Conservation (phyloP, 805 yeast species). For the Kazachstania psychrophila region DNA sequence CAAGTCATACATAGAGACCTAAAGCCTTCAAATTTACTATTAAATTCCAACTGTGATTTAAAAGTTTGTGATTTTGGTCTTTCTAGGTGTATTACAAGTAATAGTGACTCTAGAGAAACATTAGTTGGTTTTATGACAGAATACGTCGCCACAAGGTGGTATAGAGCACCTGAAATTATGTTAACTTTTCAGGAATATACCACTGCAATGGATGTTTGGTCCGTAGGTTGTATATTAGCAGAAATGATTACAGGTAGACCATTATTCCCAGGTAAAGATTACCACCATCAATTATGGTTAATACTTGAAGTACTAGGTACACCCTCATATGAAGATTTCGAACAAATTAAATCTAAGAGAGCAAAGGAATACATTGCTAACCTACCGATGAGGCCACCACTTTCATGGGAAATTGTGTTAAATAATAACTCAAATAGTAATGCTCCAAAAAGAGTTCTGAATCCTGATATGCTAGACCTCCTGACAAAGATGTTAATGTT, state of each 20-base stretch:
- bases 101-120: constrained; percentile 35
- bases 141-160: constrained; percentile 81
- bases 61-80: constrained; percentile 76
- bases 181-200: constrained; percentile 62
- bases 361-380: constrained; percentile 71
- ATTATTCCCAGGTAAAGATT: constrained; percentile 68
- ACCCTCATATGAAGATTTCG: constrained; percentile 64
- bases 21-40: constrained; percentile 62
- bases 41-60: constrained; percentile 63
- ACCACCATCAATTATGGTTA: constrained; percentile 54
- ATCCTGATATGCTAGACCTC: constrained; percentile 48
- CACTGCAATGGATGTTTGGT: constrained; percentile 73
- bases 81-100: constrained; percentile 44
- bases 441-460: constrained; percentile 11
- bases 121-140: constrained; percentile 56
- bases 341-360: constrained; percentile 61
- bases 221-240: constrained; percentile 69
- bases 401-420: constrained; percentile 34
- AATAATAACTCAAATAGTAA: constrained; percentile 9
- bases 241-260: constrained; percentile 58
- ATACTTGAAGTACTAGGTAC: constrained; percentile 66
- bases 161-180: constrained; percentile 80
- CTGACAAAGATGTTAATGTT: constrained; percentile 62
- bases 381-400: constrained; percentile 50
- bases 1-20: constrained; percentile 69